phyloP scores from a whole-genome alignment of 139 green algal genomes.

The Chlamydomonas urium region DNA sequence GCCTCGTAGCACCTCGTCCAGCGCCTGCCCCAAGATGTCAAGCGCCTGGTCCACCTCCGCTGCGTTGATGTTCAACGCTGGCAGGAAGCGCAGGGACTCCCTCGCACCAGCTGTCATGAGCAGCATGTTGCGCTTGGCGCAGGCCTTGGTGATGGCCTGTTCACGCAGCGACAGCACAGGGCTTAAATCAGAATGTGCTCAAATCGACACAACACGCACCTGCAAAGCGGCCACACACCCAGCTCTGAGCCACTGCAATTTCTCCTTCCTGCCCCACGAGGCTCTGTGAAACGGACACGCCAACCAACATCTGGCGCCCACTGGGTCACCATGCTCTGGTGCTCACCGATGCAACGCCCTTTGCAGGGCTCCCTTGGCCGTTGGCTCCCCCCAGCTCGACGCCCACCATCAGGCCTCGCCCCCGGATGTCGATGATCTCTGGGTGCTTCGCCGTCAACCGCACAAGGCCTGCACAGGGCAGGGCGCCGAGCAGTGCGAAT shows the following conservation, averaged over 20 bases:
- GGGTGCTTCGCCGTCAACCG: conserved; percentile 31
- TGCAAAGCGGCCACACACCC: background rate
- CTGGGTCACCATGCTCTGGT: too few relatives aligned
- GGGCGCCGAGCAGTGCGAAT: too few relatives aligned
- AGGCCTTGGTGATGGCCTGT: conserved; percentile 48
- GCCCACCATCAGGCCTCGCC: conserved; percentile 76
- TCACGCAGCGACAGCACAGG: background rate
- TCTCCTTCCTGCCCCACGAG: background rate
- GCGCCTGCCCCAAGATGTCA: conserved; percentile 31
- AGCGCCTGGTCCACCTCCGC: conserved; percentile 59
- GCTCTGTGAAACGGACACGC: background rate
- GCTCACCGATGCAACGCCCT: conserved; percentile 46
- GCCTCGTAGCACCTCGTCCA: conserved; percentile 48
- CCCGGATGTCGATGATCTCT: conserved; percentile 72
- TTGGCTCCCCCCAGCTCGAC: conserved; percentile 60
- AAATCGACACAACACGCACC: background rate
- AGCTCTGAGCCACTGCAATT: too few relatives aligned
- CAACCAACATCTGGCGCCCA: too few relatives aligned
- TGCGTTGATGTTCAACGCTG: conserved; percentile 58
- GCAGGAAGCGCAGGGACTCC: conserved; percentile 77
- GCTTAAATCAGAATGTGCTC: background rate
- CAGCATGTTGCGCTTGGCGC: conserved; percentile 53
- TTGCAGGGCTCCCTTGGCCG: conserved; percentile 19
- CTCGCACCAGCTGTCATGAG: conserved; percentile 66
- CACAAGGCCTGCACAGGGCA: too few relatives aligned